Evolutionary conservation across 2,329 filamentous ascomycete species (phyloP), one percentile per base, ranked within the genome.

Genomic region (Talaromyces sp.): DNA sequence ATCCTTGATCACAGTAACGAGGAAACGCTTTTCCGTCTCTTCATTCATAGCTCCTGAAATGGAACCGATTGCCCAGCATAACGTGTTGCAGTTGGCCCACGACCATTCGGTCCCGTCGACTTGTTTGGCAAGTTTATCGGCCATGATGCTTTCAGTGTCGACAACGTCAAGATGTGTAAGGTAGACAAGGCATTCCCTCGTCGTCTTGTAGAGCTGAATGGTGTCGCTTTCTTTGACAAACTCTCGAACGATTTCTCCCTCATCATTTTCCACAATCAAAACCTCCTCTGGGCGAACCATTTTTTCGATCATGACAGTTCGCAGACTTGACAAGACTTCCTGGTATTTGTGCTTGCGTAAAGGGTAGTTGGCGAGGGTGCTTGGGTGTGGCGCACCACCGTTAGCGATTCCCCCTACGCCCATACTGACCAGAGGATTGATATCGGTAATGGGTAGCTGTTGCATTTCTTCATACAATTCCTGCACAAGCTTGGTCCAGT

Each of bases 381-480:
- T 85, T 1, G 93, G 91, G 72, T 96, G 92, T 55, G 91, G 89
- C 2, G 92, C 92, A 51, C 92, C 92, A 58, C 89, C 88, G 62
- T 90, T 90, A 19, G 89, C 84, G 59, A 92, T 79, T 54, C 87
- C 85, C 65, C 83, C 80, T 29, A 88, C 83, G 14, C 88, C 86
- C 80, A 95, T 89, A 69, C 86, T 89, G 69, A 96, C 84, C 19
- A 99, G 83, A 11, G 94, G 92, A 73, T 96, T 97, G 69, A 94
- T 82, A 68, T 99, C 94, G 57, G 90, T 92, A 67, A 97, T 90
- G 8, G 94, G 95, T 3, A 97, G 86, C 65, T 92, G 86, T 76
- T 99, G 94, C 92, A 97, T 97, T 80, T 99, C 94, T 74, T 99
- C 94, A 74, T 97, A 99, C 24, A 99, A 84, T 76, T 97, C 94